Conservation (phyloP, 768 basidiomycete species). For the Leccinum rimulosum region DNA sequence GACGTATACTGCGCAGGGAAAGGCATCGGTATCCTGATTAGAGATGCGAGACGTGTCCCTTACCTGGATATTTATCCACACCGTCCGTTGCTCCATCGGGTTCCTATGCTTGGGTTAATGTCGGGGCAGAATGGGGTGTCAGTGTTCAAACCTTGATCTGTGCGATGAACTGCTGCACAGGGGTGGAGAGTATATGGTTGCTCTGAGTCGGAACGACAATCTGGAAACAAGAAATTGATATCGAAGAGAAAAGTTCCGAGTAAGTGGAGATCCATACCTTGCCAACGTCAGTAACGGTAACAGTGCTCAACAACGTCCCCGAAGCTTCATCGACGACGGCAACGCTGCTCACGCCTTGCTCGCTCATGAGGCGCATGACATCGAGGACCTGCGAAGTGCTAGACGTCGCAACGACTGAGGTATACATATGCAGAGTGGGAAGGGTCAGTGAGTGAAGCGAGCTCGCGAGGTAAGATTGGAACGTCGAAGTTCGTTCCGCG, state of each 20-base stretch:
- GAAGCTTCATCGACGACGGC: slow-evolving; percentile 70
- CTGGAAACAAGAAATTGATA: slow-evolving; percentile 32
- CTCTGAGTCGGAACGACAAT: slow-evolving; percentile 79
- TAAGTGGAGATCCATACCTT: slow-evolving; percentile 43
- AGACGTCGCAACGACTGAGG: slow-evolving; percentile 59
- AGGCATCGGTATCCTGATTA: background rate
- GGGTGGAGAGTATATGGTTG: slow-evolving; percentile 69
- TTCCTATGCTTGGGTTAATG: slow-evolving; percentile 38
- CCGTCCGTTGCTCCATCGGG: slow-evolving; percentile 79
- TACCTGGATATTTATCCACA: slow-evolving; percentile 75
- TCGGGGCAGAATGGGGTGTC: background rate
- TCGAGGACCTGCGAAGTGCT: slow-evolving; percentile 66
- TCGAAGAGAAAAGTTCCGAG: background rate
- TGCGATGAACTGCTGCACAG: slow-evolving; percentile 67
- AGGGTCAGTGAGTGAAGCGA: slow-evolving; percentile 55
- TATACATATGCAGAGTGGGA: slow-evolving; percentile 62
- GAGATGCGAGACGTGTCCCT: slow-evolving; percentile 1
- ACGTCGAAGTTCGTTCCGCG: slow-evolving; percentile 39
- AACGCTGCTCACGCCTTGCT: slow-evolving; percentile 79
- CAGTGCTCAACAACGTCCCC: slow-evolving; percentile 65
- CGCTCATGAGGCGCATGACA: slow-evolving; percentile 85
- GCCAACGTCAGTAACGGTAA: slow-evolving; percentile 82
- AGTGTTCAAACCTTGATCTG: slow-evolving; percentile 58
- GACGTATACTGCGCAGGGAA: slow-evolving; percentile 58
- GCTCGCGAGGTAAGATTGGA: slow-evolving; percentile 44